Base-by-base conservation (phyloP, 345 rosid genomes). In the Cochlearia excelsa region DNA sequence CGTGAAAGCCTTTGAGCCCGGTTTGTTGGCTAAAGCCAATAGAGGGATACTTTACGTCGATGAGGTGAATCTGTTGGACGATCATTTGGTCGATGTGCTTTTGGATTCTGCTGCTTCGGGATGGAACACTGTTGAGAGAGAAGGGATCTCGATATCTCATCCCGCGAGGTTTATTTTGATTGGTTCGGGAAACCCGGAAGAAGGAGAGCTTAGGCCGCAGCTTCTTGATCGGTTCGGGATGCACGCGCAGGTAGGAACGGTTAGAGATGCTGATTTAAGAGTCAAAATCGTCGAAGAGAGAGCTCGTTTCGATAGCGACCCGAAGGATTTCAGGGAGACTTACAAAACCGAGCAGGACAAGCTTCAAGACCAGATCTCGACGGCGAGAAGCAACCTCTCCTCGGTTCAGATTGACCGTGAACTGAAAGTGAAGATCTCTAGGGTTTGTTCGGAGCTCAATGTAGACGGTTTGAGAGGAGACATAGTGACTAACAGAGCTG, bases 281-380 rank as follows among this genome's bases (percentile, higher is more conserved):
- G 97, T 93, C 75, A 87, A 93, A 76, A 89, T 93, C 23, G 97
- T 93, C 10, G 99, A 93, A 73, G 96, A 93, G 84, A 81, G 99
- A 79, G 80, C 87, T 28, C 78, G 85, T 53, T 93, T 93, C 31
- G 99, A 93, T 70, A 81, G 66, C 68, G 80, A 85, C 57, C 97
- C 97, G 0, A 93, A 87, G 75, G 99, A 89, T 38, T 89, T 93
- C 56, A 89, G 99, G 6, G 79, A 75, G 0, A 77, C 95, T 65
- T 93, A 93, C 79, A 78, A 39, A 52, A 79, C 74, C 0, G 99
- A 93, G 69, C 99, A 93, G 74, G 94, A 81, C 46, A 93, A 93
- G 86, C 95, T 93, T 57, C 97, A 75, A 74, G 68, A 82, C 43
- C 99, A 89, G 71, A 89, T 87, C 63, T 7, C 77, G 28, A 58